Percentiles rank a stretch among this genome's conserved stretches.
Conservation (phyloP, 1,284 basidiomycete genomes). For the Microstroma glucosiphilum region DNA sequence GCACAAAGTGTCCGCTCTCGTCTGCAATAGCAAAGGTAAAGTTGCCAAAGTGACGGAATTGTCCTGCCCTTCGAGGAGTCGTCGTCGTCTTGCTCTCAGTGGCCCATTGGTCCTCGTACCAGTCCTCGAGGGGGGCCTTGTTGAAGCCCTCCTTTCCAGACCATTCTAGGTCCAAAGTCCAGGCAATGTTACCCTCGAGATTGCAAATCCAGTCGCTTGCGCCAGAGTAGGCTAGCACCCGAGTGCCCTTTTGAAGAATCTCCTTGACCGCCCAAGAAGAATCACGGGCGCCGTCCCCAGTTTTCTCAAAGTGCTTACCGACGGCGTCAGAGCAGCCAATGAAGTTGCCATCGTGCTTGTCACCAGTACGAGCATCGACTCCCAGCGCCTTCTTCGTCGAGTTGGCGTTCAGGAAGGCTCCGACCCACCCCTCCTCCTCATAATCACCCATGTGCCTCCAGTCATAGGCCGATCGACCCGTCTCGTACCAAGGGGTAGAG, state of each 20-base stretch:
- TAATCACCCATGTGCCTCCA: constrained; percentile 40
- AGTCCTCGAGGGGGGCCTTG: constrained; percentile 23
- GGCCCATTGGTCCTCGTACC: constrained; percentile 17
- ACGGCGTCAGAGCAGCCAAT: constrained; percentile 45
- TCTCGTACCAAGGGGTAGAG: constrained; percentile 30
- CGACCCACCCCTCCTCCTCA: constrained; percentile 41
- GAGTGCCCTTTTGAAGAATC: constrained; percentile 27
- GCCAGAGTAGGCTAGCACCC: constrained; percentile 43
- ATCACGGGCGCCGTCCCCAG: constrained; percentile 43
- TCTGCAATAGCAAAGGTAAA: constrained; percentile 41
- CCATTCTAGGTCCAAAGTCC: constrained; percentile 41
- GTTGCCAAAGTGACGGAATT: constrained; percentile 26
- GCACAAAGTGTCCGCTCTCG: constrained; percentile 46
- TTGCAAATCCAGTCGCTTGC: constrained; percentile 46
- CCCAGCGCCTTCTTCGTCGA: constrained; percentile 31
- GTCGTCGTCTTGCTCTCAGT: neutral
- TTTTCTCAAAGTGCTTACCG: constrained; percentile 37
- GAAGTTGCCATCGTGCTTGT: constrained; percentile 43
- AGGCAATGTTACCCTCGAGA: constrained; percentile 37
- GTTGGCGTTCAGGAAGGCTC: constrained; percentile 36
- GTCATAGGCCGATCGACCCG: constrained; percentile 37
- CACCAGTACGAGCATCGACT: constrained; percentile 38
- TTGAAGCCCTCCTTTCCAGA: constrained; percentile 26
- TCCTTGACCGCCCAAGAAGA: constrained; percentile 37
- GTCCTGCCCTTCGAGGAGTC: constrained; percentile 18